Conservation (phyloP, 768 basidiomycete genomes). For the Nidularia sp. region DNA sequence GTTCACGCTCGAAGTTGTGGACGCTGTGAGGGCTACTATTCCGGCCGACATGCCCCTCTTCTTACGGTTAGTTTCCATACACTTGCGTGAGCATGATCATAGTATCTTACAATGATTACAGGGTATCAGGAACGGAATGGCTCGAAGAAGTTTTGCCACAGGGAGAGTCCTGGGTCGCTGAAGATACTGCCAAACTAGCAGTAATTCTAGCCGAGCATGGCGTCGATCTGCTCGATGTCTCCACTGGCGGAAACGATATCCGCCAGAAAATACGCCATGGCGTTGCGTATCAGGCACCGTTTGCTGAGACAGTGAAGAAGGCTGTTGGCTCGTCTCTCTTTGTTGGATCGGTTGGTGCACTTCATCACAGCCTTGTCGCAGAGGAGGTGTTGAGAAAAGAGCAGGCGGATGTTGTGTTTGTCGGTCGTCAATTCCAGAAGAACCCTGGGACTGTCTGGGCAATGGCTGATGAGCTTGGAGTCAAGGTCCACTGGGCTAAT, state of each 20-base stretch:
- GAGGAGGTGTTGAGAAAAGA: constrained; percentile 54
- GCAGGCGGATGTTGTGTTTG: constrained; percentile 55
- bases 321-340: constrained; percentile 33
- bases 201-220: constrained; percentile 57
- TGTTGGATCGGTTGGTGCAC: constrained; percentile 37
- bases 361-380: constrained; percentile 49
- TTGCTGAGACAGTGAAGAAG: constrained; percentile 50
- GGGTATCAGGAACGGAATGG: constrained; percentile 72
- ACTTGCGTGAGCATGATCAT: not conserved
- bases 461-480: constrained; percentile 55
- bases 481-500: constrained; percentile 14
- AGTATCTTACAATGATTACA: not conserved
- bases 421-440: constrained; percentile 55
- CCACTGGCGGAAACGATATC: constrained; percentile 55
- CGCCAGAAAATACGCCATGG: constrained; percentile 31
- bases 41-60: constrained; percentile 66
- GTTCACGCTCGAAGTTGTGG: constrained; percentile 58
- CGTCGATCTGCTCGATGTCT: constrained; percentile 68
- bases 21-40: constrained; percentile 58
- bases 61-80: constrained; percentile 37
- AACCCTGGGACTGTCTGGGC: constrained; percentile 49
- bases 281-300: constrained; percentile 51
- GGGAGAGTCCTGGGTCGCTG: constrained; percentile 61
- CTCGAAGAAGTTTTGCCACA: constrained; percentile 52
- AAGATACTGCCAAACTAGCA: constrained; percentile 64